Percentiles rank a stretch among this genome's conserved stretches.
Conservation (phyloP, 2,329 filamentous ascomycete genomes). For the Karstenula rhodostoma region DNA sequence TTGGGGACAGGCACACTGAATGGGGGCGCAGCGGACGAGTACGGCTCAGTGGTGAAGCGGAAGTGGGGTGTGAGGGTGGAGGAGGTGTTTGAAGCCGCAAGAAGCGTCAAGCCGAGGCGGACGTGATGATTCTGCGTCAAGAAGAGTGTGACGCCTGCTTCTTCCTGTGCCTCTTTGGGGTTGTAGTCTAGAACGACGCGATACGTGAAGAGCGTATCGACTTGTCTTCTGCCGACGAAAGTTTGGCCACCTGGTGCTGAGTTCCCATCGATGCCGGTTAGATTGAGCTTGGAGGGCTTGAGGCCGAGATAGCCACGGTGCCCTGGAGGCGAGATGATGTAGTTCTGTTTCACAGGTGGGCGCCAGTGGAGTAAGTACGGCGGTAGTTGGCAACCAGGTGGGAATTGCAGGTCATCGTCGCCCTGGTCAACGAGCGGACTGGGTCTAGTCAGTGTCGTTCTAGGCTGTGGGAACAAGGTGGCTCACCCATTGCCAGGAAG, state of each 20-base stretch:
- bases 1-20: constrained; percentile 51
- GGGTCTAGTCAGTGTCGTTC: neutral
- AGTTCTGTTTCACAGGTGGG: constrained; percentile 56
- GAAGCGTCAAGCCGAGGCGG: constrained; percentile 52
- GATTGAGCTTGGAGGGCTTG: constrained; percentile 59
- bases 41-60: constrained; percentile 53
- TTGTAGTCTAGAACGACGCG: constrained; percentile 57
- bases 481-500: constrained; percentile 49
- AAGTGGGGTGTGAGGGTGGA: constrained; percentile 47
- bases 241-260: constrained; percentile 56
- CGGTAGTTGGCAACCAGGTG: constrained; percentile 55
- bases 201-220: constrained; percentile 63
- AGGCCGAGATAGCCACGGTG: constrained; percentile 58
- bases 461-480: too few relatives aligned
- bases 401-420: constrained; percentile 51
- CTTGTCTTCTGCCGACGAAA: constrained; percentile 62
- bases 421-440: constrained; percentile 10
- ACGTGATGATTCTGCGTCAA: constrained; percentile 63
- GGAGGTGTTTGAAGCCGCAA: constrained; percentile 20
- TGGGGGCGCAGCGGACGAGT: constrained; percentile 52
- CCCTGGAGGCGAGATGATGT: constrained; percentile 56
- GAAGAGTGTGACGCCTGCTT: constrained; percentile 63
- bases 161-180: constrained; percentile 52
- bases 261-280: constrained; percentile 62
- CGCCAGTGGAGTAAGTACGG: constrained; percentile 65